Evolutionary conservation across 2,329 filamentous ascomycete species (phyloP), one percentile per base, ranked within the genome.

Genomic region (Colletotrichum sp.): DNA sequence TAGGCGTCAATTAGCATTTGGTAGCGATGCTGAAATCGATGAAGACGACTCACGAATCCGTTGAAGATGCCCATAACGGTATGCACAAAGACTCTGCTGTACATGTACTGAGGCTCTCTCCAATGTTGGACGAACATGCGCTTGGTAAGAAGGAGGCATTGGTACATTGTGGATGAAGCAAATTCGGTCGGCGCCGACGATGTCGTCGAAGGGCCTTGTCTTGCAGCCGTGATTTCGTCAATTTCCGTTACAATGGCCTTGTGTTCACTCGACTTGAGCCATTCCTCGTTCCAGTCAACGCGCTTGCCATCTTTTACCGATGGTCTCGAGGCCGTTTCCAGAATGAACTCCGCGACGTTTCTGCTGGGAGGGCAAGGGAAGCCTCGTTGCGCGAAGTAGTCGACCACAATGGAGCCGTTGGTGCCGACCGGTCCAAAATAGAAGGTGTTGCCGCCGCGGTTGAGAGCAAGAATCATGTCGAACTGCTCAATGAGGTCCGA

Each of bases 31-130:
- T 52, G 3, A 52, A 6, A 6, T 12, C 6, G 13, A 18, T 3
- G 6, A 8, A n/a, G 13, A 13, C 5, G 2, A 67, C 75, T 66
- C 18, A 77, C 75, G 15, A 78, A 95, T 26, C 93, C 94, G 84
- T 95, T 95, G 88, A 96, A 95, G 82, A 95, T 92, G 18, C 93
- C 94, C 60, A 94, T 88, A 77, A 95, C 89, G 74, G 95, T 90
- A 6, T 92, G 89, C 39, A 93, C 90, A 83, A 95, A 96, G 30
- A 96, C 86, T 82, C 95, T 95, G 75, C 93, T 92, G 83, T 95
- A 96, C 71, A 95, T 87, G 83, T 96, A 96, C 1, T 91, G 92
- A 0, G 94, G 93, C 77, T 95, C 92, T 16, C 95, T 90, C 94
- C 94, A 96, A 85, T 95, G 93, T 79, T 95, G 91, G 6, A 87